Base-by-base conservation (phyloP, 164 flowering plant species). In the Cinnamomum micranthum region DNA sequence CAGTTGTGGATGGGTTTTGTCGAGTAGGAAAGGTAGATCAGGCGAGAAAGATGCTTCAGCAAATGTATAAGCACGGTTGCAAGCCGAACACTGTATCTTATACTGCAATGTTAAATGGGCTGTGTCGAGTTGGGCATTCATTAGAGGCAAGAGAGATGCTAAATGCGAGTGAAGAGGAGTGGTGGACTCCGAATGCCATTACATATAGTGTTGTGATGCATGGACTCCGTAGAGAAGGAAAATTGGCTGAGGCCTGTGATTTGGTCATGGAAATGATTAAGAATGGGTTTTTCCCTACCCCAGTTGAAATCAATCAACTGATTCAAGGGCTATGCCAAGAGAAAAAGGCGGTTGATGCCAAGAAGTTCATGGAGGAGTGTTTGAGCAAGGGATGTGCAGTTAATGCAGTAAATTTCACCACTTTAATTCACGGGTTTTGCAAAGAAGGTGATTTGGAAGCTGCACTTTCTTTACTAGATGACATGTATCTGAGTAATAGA, bases 171-270 rank as follows among this genome's bases (percentile, higher is more conserved):
- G 95, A 90, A 73, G 93, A 88, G 75, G 87, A 91, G 4, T 91
- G 88, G 91, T 95, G 98, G 99, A 86, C 80, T 19, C 99, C 99
- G 22, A 92, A 92, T 86, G 90, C 90, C 52, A 91, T 92, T 55
- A 90, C 96, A 22, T 93, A 90, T 63, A 86, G 98, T 76, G 96
- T 84, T 67, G 82, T 95, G 65, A 84, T 95, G 86, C 97, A 93
- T 84, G 99, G 99, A 75, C 80, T 92, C 72, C 91, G 91, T 17
- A 87, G 87, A 80, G 98, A 93, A 81, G 87, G 91, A 25, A 93
- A 88, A 75, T 76, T 88, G 64, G 77, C 81, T 6, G 98, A 90
- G 80, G 98, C 99, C 33, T 86, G 91, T 84, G 87, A 90, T 77
- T 74, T 92, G 72, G 87, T 87, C 1, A 81, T 79, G 70, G 91